Base-by-base conservation (phyloP, 768 basidiomycete genomes). In the Leccinum broughii region DNA sequence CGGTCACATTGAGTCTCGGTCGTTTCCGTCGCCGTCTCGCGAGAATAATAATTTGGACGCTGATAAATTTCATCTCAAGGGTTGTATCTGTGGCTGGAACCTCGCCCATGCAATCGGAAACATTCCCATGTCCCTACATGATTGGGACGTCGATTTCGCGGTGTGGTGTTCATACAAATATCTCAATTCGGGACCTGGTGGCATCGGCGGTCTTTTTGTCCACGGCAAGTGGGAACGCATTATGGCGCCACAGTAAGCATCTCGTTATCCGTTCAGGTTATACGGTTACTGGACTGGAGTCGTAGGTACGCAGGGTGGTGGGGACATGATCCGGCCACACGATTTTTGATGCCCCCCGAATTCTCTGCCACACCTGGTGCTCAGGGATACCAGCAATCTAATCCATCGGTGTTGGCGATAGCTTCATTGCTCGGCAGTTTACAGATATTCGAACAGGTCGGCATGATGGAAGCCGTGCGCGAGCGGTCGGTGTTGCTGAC, bases 131-230 rank as follows among this genome's bases (percentile, higher is more conserved):
- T 79, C 83, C 52, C 78, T 99, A 64, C 93, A 96, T 72, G 90
- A 94, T 61, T 99, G 97, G 96, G 79, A 84, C 65, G 90, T 93
- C 66, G 97, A 99, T 74, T 98, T 98, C 72, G 97, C 96, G 3
- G 95, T 95, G 37, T 98, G 96, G 93, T 99, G 97, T 74, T 91
- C 94, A 34, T 99, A 98, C 83, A 98, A 92, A 77, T 99, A 98
- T 73, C 83, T 98, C 60, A 98, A 98, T 77, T 90, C 95, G 17
- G 93, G 96, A 6, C 95, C 97, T 11, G 96, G 96, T 22, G 93
- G 90, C n/a, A 95, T 98, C 60, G 97, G 86, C n/a, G 96, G 95
- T 6, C 80, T 95, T 58, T 99, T 87, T 69, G 79, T 96, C 10
- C 93, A 97, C 70, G 85, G 89, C 59, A 89, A 85, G 72, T 93